Base-by-base conservation (phyloP, 1,139 yeast genomes). In the Scheffersomyces lignicola region DNA sequence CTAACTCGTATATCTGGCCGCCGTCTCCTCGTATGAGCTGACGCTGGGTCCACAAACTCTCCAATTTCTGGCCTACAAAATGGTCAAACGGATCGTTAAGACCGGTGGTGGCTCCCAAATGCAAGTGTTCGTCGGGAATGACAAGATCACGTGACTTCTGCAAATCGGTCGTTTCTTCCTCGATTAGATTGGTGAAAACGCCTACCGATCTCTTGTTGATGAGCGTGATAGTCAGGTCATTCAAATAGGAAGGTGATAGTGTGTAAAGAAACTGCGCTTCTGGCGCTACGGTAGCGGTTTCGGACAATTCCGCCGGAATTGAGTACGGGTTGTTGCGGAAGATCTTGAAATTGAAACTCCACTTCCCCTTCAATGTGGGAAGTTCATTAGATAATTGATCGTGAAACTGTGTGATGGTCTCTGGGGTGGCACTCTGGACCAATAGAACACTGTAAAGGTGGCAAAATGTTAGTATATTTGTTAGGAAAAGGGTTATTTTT, bases 1-100 rank as follows among this genome's bases (percentile, higher is more conserved):
- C 76, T 12, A 77, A 48, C 41, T 70, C 67, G 49, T 82, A 84
- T 2, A 78, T 74, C 36, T 75, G 75, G 1, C 87, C 87, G 4
- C 92, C 92, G 42, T 84, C 92, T 2, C 94, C 95, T 44, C 78
- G 75, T 30, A 85, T 72, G n/a, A 77, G 67, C 55, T 86, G 95
- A 40, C 86, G 66, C 36, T 78, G 70, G 1, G 70, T 62, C 95
- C 95, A 87, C 36, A 83, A 56, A 45, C 88, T 78, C 51, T 80
- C 86, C 36, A 86, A 58, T 50, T 83, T 83, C 24, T 75, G 73
- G 17, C 67, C 64, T 0, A 76, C 54, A 36, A 81, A 47, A 47
- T 53, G 46, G 42, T 77, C 82, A 45, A 76, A 73, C 13, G 68
- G 62, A 42, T 76, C 81, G 37, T 67, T 68, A 24, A 73, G 50